Percentiles rank a stretch among this genome's conserved stretches.
These are phyloP conservation scores for Rostrohypoxylon terebratum DNA, from an alignment of 495 filamentous ascomycete genomes.

Conservation along the genomic window DNA sequence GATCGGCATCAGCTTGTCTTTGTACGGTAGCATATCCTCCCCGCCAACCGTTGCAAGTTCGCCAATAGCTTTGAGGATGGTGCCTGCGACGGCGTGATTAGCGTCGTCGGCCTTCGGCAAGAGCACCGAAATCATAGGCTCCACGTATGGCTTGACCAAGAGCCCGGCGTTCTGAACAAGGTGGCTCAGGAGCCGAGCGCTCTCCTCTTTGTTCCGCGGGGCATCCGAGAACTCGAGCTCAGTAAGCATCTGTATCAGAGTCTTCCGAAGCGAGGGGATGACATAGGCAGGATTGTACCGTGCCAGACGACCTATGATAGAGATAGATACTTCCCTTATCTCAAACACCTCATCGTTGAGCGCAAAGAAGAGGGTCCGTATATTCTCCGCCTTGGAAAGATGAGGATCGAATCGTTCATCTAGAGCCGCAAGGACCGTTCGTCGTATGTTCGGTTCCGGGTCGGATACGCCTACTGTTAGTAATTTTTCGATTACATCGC, in stretches of 20 bases:
- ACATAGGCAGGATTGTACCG: slow-evolving; percentile 95
- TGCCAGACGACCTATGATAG: slow-evolving; percentile 94
- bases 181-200: slow-evolving; percentile 89
- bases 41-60: slow-evolving; percentile 94
- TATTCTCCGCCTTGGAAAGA: slow-evolving; percentile 93
- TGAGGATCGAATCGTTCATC: slow-evolving; percentile 96
- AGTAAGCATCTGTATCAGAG: slow-evolving; percentile 93
- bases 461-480: slow-evolving; percentile 95
- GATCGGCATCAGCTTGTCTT: slow-evolving; percentile 90
- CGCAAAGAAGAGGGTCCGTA: slow-evolving; percentile 92
- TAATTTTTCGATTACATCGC: slow-evolving; percentile 96
- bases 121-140: slow-evolving; percentile 90
- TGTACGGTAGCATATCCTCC: slow-evolving; percentile 86
- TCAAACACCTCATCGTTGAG: slow-evolving; percentile 95
- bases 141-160: slow-evolving; percentile 93
- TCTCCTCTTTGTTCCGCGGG: slow-evolving; percentile 93
- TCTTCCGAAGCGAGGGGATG: slow-evolving; percentile 91
- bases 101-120: slow-evolving; percentile 87
- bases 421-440: slow-evolving; percentile 85
- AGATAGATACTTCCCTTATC: slow-evolving; percentile 92
- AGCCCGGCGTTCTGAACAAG: slow-evolving; percentile 91
- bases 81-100: slow-evolving; percentile 88
- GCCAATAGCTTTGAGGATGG: slow-evolving; percentile 91
- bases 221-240: slow-evolving; percentile 97
- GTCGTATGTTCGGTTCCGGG: slow-evolving; percentile 85